Percentiles rank a stretch among this genome's conserved stretches.
Conservation (phyloP, 2,329 filamentous ascomycete genomes). For the Fusarium compactum region DNA sequence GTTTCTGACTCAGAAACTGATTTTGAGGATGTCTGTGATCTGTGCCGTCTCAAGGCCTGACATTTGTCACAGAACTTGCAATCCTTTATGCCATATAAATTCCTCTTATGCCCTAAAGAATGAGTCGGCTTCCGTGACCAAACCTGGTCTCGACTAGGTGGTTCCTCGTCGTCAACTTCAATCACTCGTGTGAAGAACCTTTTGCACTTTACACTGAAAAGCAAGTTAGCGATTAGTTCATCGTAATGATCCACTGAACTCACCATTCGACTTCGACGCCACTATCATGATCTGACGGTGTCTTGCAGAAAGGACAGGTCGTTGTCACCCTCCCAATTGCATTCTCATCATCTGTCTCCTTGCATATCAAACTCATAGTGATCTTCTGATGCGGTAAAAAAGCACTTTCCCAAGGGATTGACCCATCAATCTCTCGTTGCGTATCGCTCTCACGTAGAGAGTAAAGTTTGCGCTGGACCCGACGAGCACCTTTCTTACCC, state of each 20-base stretch:
- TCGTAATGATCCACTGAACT: neutral
- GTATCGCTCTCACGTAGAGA: neutral
- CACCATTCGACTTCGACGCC: neutral
- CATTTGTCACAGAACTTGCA: neutral
- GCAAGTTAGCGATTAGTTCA: neutral
- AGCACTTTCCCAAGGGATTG: neutral
- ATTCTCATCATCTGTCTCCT: accelerated
- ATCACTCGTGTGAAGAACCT: neutral
- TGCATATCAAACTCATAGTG: neutral
- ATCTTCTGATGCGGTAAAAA: neutral
- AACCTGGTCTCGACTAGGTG: too few relatives aligned
- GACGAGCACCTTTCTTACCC: neutral
- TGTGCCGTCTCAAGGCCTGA: neutral
- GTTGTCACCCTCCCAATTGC: neutral
- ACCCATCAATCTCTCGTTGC: accelerated
- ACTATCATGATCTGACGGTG: accelerated
- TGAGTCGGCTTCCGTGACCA: too few relatives aligned
- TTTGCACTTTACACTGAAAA: neutral
- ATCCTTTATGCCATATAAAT: too few relatives aligned
- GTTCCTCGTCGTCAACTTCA: neutral
- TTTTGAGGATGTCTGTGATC: neutral
- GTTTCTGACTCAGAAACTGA: neutral
- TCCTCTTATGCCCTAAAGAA: too few relatives aligned
- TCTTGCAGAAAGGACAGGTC: neutral
- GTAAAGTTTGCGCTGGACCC: neutral